Base-by-base conservation (phyloP, 331 rosid genomes). In the Erythrophleum ivorense region DNA sequence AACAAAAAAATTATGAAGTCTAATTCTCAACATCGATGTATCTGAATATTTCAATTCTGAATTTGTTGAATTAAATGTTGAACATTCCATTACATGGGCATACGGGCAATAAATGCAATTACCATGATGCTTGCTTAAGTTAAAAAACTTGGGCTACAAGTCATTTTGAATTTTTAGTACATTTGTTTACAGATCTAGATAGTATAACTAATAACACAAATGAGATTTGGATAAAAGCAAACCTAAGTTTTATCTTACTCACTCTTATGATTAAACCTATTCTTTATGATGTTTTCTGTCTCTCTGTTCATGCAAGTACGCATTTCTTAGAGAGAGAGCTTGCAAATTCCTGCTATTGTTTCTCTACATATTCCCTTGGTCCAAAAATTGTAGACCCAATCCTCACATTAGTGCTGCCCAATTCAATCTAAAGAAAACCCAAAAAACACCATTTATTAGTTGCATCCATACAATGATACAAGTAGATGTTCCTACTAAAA, bases 381-480 rank as follows among this genome's bases (percentile, higher is more conserved):
- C 98, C 97, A 84, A 92, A 94, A 79, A 94, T 91, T 71, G 93
- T 94, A 41, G 97, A 92, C 65, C 98, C 98, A 73, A 94, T 46
- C 80, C 98, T 91, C 84, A 92, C 98, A 83, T 81, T 92, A 49
- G 98, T 94, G 82, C 98, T 94, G 14, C 95, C 97, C 89, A 90
- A 88, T 87, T 92, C 94, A 85, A 94, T 89, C 98, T 94, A 92
- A 88, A 87, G 81, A 63, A 76, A 59, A 63, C 0, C 50, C 24
- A 55, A 67, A 9, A 70, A 38, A 34, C 3, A 45, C 63, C 58
- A 59, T 41, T 54, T 49, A 43, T 75, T 65, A 63, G 49, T 54
- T 36, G 84, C 67, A 80, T 45, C 63, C 34, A 80, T 19, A 40
- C 52, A 36, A 21, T 34, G 4, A 78, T 24, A 19, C 70, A 75